Evolutionary conservation across 768 basidiomycete species (phyloP).

Genomic region (Boletus huronensis): DNA sequence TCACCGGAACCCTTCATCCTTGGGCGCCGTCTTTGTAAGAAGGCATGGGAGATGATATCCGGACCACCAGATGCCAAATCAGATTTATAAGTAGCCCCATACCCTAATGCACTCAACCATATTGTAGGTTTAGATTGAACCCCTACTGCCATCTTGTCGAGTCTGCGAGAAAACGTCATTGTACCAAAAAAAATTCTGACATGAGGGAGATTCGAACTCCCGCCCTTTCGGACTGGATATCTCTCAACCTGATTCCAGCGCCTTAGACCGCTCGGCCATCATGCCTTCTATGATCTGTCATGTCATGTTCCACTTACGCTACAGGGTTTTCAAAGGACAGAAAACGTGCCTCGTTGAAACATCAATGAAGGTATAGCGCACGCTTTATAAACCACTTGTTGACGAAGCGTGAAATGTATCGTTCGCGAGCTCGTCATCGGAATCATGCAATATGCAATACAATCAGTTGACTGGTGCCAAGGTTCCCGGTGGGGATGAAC

Average conservation of each 20-base stretch:
- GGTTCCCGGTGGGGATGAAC: neutral
- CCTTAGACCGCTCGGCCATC: constrained; percentile 62
- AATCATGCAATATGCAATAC: neutral
- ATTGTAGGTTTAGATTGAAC: constrained; percentile 8
- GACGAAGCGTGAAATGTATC: neutral
- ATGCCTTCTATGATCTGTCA: constrained; percentile 12
- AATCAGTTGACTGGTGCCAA: neutral
- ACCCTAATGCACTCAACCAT: constrained; percentile 16
- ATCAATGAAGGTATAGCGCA: too few relatives aligned
- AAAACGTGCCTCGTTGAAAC: too few relatives aligned
- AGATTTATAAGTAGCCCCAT: constrained; percentile 23
- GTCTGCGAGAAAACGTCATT: neutral
- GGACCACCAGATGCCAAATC: constrained; percentile 28
- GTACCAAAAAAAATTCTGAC: constrained; percentile 15
- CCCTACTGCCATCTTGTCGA: neutral
- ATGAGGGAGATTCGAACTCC: constrained; percentile 36
- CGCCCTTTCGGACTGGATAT: constrained; percentile 35
- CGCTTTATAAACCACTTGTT: too few relatives aligned
- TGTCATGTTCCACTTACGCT: neutral
- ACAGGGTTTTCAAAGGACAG: neutral
- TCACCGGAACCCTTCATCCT: constrained; percentile 55
- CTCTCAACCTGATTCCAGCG: constrained; percentile 46
- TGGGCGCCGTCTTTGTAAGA: constrained; percentile 36
- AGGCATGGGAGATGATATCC: constrained; percentile 39
- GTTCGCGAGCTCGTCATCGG: neutral